A percentile compares a stretch with the other conserved stretches of the same genome.
phyloP scores from a whole-genome alignment of 139 green algal genomes.

The Chlamydomonas applanata region DNA sequence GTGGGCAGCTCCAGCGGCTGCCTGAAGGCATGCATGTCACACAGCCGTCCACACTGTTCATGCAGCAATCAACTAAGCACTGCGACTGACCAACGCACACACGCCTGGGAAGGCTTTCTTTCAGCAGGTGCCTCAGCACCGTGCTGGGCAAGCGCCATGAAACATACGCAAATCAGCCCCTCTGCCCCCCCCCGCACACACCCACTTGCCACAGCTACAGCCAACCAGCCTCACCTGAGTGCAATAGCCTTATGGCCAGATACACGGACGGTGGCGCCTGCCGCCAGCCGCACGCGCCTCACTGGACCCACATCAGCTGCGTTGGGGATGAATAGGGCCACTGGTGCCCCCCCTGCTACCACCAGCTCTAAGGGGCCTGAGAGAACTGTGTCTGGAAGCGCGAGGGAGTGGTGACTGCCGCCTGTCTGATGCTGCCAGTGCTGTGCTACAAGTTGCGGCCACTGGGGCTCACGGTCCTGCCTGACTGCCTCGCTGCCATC shows the following conservation, averaged over 20 bases:
- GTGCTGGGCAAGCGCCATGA: too few species aligned
- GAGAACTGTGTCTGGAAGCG: conserved; percentile 16
- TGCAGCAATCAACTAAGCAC: too few species aligned
- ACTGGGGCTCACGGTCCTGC: neutral
- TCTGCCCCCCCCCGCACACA: too few species aligned
- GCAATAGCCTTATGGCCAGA: neutral
- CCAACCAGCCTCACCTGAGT: conserved; percentile 22
- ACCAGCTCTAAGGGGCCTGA: conserved; percentile 34
- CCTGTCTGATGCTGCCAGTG: neutral
- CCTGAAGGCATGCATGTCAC: conserved; percentile 12
- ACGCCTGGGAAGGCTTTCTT: neutral
- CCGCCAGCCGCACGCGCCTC: conserved; percentile 15
- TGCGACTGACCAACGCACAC: too few species aligned
- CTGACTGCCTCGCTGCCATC: neutral
- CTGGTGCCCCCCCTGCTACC: conserved; percentile 3
- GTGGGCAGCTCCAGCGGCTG: conserved; percentile 33
- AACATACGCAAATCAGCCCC: neutral
- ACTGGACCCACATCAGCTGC: conserved; percentile 36
- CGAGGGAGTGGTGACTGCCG: neutral
- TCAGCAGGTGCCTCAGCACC: neutral
- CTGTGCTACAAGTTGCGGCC: neutral
- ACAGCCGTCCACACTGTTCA: neutral
- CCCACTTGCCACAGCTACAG: too few species aligned
- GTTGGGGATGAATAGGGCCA: conserved; percentile 26
- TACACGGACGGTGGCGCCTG: conserved; percentile 23